Conservation (phyloP, 805 yeast species). For the Suhomyces kilbournensis region DNA sequence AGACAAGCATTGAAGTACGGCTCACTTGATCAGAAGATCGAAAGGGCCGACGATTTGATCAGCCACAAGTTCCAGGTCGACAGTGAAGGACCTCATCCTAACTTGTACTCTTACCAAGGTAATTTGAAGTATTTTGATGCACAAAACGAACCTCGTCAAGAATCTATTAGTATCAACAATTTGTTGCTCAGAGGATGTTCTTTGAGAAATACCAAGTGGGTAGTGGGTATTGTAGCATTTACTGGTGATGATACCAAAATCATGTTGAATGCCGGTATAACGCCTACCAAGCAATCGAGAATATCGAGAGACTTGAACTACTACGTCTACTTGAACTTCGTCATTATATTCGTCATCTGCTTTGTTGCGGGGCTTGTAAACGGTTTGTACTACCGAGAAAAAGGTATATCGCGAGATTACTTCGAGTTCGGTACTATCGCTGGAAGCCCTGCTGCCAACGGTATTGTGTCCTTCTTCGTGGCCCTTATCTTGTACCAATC, state of each 20-base stretch:
- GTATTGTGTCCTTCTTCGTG: constrained; percentile 67
- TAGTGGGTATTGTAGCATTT: constrained; percentile 67
- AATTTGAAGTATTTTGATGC: constrained; percentile 38
- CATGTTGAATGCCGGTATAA: constrained; percentile 72
- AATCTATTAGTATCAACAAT: constrained; percentile 61
- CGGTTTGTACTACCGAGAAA: constrained; percentile 55
- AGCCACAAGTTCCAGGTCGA: constrained; percentile 62
- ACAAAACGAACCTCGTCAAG: constrained; percentile 31
- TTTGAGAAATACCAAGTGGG: constrained; percentile 75
- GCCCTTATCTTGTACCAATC: constrained; percentile 72
- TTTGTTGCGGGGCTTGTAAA: constrained; percentile 67
- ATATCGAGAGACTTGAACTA: constrained; percentile 65
- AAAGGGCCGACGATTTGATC: constrained; percentile 35
- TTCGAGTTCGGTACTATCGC: constrained; percentile 66
- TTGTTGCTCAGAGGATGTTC: constrained; percentile 69
- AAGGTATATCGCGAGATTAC: constrained; percentile 44
- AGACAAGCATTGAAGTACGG: constrained; percentile 70
- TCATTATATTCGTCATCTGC: constrained; percentile 59
- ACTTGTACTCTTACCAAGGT: constrained; percentile 74
- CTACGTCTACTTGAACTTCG: constrained; percentile 63
- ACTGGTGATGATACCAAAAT: constrained; percentile 77
- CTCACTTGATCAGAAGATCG: constrained; percentile 42
- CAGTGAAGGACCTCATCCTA: constrained; percentile 81
- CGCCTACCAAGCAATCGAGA: constrained; percentile 70
- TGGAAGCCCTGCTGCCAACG: constrained; percentile 59